Evolutionary conservation across 192 early-diverging fungal species (phyloP), one percentile per base, ranked within the genome.

Genomic region (Mortierella alpina): DNA sequence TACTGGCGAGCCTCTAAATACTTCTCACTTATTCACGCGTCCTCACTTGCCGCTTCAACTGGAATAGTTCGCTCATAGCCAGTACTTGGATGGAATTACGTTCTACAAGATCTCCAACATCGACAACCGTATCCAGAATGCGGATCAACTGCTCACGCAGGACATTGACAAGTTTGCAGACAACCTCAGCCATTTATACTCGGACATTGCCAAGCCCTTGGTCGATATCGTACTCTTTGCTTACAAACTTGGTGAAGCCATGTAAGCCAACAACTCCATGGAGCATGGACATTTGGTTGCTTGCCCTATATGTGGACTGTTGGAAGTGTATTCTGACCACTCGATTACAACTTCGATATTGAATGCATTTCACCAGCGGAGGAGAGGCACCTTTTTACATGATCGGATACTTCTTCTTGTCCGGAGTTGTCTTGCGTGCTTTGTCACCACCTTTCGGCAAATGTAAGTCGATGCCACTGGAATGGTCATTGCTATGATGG

Each of bases 61-160:
- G 31, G 17, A 22, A 47, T 76, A 89, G 83, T 76, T 86, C 65
- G 86, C 88, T 42, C 92, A 95, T 60, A 84, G 88, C 47, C 84
- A 90, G 73, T 95, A 95, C 69, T 71, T 94, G 45, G 80, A 83
- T 61, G 91, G 90, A 54, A 93, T 93, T 80, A 92, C 91, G 6
- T 95, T 94, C 69, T 95, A 94, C 86, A 94, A 95, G 74, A 88
- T 93, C 39, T 90, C 91, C 41, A 94, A 94, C 82, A 84, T 95
- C 39, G 93, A 95, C 68, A 91, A 94, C 56, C 83, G 93, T 47
- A 87, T 93, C 67, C 89, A 92, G 61, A 92, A 93, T 68, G 87
- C 90, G 0, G 92, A 93, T 83, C 93, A 94, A 72, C 70, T 89
- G 14, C 60, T 91, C 49, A 89, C 89, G 2, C 89, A 91, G 85